Base-by-base conservation (phyloP, 768 basidiomycete genomes). In the Lentinula edodes region DNA sequence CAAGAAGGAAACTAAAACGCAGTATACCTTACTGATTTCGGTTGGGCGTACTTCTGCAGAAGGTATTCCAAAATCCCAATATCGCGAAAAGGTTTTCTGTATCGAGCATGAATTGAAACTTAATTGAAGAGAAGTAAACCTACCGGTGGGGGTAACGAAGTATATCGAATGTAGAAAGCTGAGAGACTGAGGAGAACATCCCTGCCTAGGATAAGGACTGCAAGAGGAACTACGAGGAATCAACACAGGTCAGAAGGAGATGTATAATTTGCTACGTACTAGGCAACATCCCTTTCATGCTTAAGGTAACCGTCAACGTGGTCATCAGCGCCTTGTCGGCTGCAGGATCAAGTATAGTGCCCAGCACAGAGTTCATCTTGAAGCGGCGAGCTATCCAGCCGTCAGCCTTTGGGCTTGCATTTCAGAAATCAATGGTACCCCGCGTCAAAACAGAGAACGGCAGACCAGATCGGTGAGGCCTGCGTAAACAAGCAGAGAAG, bases 281-380 rank as follows among this genome's bases (percentile, higher is more conserved):
- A 8, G 96, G 96, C 20, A 99, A 77, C 66, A 96, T 77, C 20
- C 85, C 88, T 65, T 91, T 88, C 81, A 90, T 83, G 0, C 93
- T 86, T 63, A 99, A 75, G 0, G 94, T 89, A 52, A 95, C 76
- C 0, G 92, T 93, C 68, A 99, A 76, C 0, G 95, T 98, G 1
- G 97, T 96, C 89, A 99, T 90, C 46, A 99, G 76, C 10, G 85
- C 80, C 74, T 99, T 99, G 81, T 99, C 97, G 2, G 97, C 97
- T 0, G 96, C 93, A 12, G 97, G 97, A 72, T 99, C 97, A 12
- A 99, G 81, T 61, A 98, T 94, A 8, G 92, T 91, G 18, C 97
- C 97, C 18, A 98, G 80, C n/a, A 98, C 94, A 12, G 92, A 86
- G 57, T 83, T 83, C 89, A 92, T 93, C 32, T 90, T 87, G 77